These are phyloP conservation scores for Sphaerulina populicola DNA, from an alignment of 2,329 filamentous ascomycete genomes.

Conservation along the genomic window DNA sequence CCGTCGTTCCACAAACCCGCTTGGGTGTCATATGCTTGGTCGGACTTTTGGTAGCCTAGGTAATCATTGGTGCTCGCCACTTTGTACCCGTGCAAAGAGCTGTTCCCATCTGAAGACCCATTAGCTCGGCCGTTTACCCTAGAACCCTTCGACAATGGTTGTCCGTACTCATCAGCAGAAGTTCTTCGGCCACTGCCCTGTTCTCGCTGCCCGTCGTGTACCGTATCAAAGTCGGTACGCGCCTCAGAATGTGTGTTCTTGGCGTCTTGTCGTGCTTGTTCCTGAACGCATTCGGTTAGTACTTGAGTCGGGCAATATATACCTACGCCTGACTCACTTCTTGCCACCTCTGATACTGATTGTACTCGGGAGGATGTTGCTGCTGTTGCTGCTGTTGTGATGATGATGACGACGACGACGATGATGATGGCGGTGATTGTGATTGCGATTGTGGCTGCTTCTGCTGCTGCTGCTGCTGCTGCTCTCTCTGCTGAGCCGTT, in stretches of 20 bases:
- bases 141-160: constrained; percentile 11
- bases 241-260: constrained; percentile 12
- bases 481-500: constrained; percentile 26
- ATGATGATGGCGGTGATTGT: constrained; percentile 10
- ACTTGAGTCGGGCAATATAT: neutral
- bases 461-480: constrained; percentile 15
- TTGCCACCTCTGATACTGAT: constrained; percentile 33
- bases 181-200: constrained; percentile 6
- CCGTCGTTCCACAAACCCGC: constrained; percentile 30
- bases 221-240: constrained; percentile 21
- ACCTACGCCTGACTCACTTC: constrained; percentile 28
- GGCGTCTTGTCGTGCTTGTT: constrained; percentile 28
- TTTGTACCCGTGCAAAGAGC: constrained; percentile 25
- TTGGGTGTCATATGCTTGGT: constrained; percentile 22
- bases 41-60: constrained; percentile 29
- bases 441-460: constrained; percentile 14
- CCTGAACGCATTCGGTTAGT: constrained; percentile 17
- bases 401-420: constrained; percentile 19
- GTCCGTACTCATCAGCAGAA: constrained; percentile 19
- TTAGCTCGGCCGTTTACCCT: constrained; percentile 23
- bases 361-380: constrained; percentile 29
- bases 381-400: constrained; percentile 12
- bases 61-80: constrained; percentile 32
- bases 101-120: constrained; percentile 13
- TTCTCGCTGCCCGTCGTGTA: constrained; percentile 18